Evolutionary conservation across 2,329 filamentous ascomycete genomes (phyloP).

Genomic region (Sclerotinia trifoliorum): DNA sequence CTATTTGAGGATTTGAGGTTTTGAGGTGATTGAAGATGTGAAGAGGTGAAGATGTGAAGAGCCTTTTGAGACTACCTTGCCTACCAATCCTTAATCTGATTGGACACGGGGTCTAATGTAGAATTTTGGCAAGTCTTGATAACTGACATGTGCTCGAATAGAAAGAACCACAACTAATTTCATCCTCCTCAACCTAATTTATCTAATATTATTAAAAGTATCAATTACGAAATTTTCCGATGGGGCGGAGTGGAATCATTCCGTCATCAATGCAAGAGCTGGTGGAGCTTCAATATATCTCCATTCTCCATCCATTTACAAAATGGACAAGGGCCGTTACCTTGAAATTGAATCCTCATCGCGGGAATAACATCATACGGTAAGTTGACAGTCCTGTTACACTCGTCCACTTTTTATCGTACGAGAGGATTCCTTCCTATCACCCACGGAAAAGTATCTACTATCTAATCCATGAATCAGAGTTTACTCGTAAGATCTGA

Average conservation of each 20-base stretch:
- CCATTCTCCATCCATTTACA: not conserved
- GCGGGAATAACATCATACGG: not conserved
- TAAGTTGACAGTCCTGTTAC: conserved; percentile 3
- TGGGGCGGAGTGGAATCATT: conserved; percentile 8
- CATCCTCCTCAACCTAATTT: not conserved
- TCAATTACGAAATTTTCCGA: not conserved
- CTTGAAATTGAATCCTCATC: not conserved
- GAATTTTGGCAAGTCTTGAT: not conserved
- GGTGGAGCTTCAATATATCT: not conserved
- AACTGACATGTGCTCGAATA: not conserved
- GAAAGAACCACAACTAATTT: not conserved
- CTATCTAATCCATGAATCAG: not conserved
- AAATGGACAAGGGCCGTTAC: not conserved
- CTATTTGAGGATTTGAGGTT: no score
- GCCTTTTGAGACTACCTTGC: not conserved
- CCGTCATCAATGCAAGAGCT: conserved; percentile 10
- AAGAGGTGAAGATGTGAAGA: not conserved
- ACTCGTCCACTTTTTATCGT: conserved; percentile 10
- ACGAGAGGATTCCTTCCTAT: conserved; percentile 1
- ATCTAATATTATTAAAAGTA: conserved; percentile 1
- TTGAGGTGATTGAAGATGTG: not conserved
- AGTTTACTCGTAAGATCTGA: not conserved
- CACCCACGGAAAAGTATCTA: not conserved
- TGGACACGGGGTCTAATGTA: not conserved
- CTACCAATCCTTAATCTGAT: not conserved